A percentile compares a stretch with the other conserved stretches of the same genome.
Evolutionary conservation across 1,139 yeast genomes (phyloP).

Genomic region (Lodderomyces jiufengensis): DNA sequence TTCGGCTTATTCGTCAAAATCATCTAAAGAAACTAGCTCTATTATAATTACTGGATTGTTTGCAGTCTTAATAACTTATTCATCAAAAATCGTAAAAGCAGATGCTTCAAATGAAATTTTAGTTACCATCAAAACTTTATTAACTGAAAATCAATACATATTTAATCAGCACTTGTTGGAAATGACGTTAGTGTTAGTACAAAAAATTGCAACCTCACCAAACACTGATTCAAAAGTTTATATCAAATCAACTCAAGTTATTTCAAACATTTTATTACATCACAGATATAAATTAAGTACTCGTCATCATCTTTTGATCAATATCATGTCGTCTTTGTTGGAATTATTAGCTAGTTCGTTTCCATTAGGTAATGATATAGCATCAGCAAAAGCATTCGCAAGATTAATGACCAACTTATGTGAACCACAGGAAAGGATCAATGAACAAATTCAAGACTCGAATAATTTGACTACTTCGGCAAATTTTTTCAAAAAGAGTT

Average conservation of each 20-base stretch:
- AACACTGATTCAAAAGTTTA: constrained; percentile 21
- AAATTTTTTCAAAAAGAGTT: constrained; percentile 50
- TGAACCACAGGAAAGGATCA: constrained; percentile 50
- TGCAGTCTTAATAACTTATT: constrained; percentile 2
- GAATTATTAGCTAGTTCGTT: constrained; percentile 32
- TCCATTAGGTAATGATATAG: constrained; percentile 2
- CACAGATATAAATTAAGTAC: constrained; percentile 69
- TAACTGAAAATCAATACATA: constrained; percentile 53
- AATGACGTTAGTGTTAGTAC: constrained; percentile 10
- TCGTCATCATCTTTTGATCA: constrained; percentile 65
- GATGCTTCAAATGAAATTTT: constrained; percentile 11
- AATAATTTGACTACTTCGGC: constrained; percentile 49
- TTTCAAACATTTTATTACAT: constrained; percentile 56
- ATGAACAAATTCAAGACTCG: constrained; percentile 7
- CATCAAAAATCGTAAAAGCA: constrained; percentile 2
- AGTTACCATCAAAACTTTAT: constrained; percentile 29
- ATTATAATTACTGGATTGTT: constrained; percentile 1
- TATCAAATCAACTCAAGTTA: constrained; percentile 35
- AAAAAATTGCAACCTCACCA: background rate
- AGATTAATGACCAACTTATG: constrained; percentile 67
- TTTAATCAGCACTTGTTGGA: constrained; percentile 71
- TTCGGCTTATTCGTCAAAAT: constrained; percentile 8
- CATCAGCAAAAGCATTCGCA: constrained; percentile 45
- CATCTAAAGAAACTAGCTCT: constrained; percentile 9
- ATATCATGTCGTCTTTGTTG: constrained; percentile 47